Percentiles rank a stretch among this genome's conserved stretches.
Evolutionary conservation across 306 rosid genomes (phyloP).

Genomic region (Sicyos edulis): DNA sequence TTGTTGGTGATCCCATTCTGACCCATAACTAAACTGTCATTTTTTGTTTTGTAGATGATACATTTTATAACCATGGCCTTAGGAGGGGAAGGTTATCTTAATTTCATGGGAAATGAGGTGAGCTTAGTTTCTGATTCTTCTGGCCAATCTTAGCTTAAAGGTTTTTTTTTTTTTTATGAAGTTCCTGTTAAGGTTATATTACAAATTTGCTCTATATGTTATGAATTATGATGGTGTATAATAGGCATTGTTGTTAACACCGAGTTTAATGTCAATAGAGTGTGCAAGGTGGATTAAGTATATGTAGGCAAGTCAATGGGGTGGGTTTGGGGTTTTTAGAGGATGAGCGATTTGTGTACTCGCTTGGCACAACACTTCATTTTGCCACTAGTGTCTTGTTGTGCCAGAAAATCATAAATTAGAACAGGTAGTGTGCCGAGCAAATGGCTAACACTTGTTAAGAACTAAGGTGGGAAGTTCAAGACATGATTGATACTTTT

Average conservation of each 20-base stretch:
- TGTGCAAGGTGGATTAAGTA: neutral
- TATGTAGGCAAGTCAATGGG: neutral
- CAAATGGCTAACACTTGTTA: neutral
- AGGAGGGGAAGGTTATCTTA: constrained; percentile 97
- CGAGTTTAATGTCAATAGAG: neutral
- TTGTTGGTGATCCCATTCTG: neutral
- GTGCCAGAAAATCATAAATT: neutral
- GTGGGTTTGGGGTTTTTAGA: neutral
- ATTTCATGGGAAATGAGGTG: constrained; percentile 99
- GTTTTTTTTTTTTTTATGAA: too few species aligned
- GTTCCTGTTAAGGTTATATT: neutral
- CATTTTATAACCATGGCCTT: constrained; percentile 90
- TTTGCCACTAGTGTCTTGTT: neutral
- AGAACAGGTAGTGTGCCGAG: neutral
- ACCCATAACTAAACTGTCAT: neutral
- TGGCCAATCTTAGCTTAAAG: neutral
- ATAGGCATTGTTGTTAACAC: neutral
- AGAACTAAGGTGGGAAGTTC: neutral
- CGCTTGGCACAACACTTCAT: neutral
- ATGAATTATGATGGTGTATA: neutral
- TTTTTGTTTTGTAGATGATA: constrained; percentile 62
- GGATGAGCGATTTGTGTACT: neutral
- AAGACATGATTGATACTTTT: neutral
- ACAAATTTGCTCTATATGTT: neutral
- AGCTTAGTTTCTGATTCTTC: constrained; percentile 26